Base-by-base conservation (phyloP, 345 rosid species). In the Aquilaria yunnanensis region DNA sequence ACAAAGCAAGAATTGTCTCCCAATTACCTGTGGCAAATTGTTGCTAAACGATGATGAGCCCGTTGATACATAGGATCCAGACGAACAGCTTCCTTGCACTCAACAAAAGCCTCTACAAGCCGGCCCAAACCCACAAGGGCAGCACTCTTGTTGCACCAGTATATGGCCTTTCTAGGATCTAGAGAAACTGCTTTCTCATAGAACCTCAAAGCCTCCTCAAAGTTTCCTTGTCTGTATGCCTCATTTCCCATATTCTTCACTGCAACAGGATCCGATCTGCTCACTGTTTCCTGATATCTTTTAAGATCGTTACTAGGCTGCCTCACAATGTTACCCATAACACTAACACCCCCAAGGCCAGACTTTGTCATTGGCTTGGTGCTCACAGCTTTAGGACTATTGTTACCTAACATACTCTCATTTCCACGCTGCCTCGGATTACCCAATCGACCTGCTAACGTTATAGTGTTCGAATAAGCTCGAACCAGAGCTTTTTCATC, bases 51-150 rank as follows among this genome's bases (percentile, higher is more conserved):
- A 47, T 76, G 82, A 76, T 86, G 92, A 49, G 96, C 88, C 74
- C 90, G 79, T 51, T 69, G 67, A 63, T 89, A 82, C 70, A 60
- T 72, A 14, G 94, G 84, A 61, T 89, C 90, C 14, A 87, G 77
- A 61, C 81, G 77, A 16, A 84, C 72, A 55, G 96, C 97, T 69
- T 83, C 92, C 75, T 77, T 78, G 62, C 96, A 90, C 65, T 86
- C 97, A 14, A 59, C 58, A n/a, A 78, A 72, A 34, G 97, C 98
- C 50, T 93, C 98, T 29, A 64, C 32, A 45, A 84, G 71, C n/a
- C 86, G 86, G 66, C 94, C 96, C 41, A 90, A 78, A 56, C 90
- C 85, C 4, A 84, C 81, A 85, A 93, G 73, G 65, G 97, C 92
- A n/a, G 97, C 97, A 8, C 96, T 74, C 73, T 75, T 85, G 60